Evolutionary conservation across 2,329 filamentous ascomycete species (phyloP).

Genomic region (Rugonectria rugulosa): DNA sequence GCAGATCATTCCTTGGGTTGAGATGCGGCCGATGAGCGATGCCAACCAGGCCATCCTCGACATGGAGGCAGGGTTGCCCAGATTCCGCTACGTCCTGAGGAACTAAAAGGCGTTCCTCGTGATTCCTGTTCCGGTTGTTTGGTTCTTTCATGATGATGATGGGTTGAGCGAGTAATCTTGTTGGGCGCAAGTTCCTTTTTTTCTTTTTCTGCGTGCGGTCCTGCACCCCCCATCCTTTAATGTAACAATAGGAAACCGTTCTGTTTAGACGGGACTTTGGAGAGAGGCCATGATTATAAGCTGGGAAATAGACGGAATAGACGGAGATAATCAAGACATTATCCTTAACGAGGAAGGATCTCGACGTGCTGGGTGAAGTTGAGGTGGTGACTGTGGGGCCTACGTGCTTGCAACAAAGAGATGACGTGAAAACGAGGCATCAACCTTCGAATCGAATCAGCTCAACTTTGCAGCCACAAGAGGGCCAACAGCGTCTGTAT

Average conservation of each 20-base stretch:
- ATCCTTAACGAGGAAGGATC: no score
- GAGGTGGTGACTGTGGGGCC: no score
- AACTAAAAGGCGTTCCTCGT: slow-evolving; percentile 35
- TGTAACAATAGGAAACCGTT: slow-evolving; percentile 2
- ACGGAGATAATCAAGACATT: no score
- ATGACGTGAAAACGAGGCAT: neutral
- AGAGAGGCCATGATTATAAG: no score
- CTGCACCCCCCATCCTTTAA: neutral
- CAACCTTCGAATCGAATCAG: neutral
- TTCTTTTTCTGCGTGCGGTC: neutral
- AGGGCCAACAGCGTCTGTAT: neutral
- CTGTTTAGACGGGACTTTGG: neutral
- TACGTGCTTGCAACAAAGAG: neutral
- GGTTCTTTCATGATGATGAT: neutral
- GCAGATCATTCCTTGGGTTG: slow-evolving; percentile 62
- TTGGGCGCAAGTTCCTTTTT: neutral
- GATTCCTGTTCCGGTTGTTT: neutral
- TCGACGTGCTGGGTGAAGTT: no score
- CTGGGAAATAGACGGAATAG: no score
- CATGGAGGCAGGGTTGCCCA: slow-evolving; percentile 60
- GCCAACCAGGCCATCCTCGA: slow-evolving; percentile 63
- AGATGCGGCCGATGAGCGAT: slow-evolving; percentile 60
- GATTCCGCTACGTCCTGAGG: slow-evolving; percentile 55
- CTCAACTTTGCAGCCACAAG: neutral
- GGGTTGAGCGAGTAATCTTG: neutral